Base-by-base conservation (phyloP, 2,329 filamentous ascomycete genomes). In the Penicillium sp. region DNA sequence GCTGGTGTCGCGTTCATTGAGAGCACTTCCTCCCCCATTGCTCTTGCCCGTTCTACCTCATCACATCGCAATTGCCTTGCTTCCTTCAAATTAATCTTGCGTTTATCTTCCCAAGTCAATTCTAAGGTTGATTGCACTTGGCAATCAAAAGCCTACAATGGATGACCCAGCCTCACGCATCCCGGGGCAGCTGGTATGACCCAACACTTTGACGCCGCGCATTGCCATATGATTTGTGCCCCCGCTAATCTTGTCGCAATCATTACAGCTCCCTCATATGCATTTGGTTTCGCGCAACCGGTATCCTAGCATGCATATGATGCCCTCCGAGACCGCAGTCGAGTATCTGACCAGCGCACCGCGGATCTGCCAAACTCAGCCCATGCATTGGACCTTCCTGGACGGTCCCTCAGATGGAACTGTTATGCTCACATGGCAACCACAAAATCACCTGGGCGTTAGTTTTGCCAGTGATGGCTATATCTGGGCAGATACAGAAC, bases 381-480 rank as follows among this genome's bases (percentile, higher is more conserved):
- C 93, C 2, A 92, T 99, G 81, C 90, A 88, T 75, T 99, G 93
- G 93, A 92, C 89, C 42, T 96, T 93, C 72, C 84, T 97, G 53
- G 86, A 94, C 65, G 83, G 85, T 49, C 93, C 93, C 10, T 81
- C 81, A 48, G 90, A 96, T 73, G 91, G 91, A 52, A 88, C 87
- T 8, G 83, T 96, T 41, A 84, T 94, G 69, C 80, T 97, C 59
- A 88, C 89, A 48, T 97, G 93, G 93, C 91, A 97, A 71, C 89
- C 93, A 2, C 79, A 88, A 48, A 82, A 86, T 64, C 83, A 86
- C 54, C 74, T 89, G 51, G 84, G 84, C 4, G 85, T 83, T 1
- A 87, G 86, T 65, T 96, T 92, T 69, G 87, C 93, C 8, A 96
- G 89, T 34, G 93, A 99, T 77, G 94, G 94, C 43, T 95, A 92